These are phyloP conservation scores for Cercis canadensis DNA, from an alignment of 306 rosid species.

Conservation along the genomic window DNA sequence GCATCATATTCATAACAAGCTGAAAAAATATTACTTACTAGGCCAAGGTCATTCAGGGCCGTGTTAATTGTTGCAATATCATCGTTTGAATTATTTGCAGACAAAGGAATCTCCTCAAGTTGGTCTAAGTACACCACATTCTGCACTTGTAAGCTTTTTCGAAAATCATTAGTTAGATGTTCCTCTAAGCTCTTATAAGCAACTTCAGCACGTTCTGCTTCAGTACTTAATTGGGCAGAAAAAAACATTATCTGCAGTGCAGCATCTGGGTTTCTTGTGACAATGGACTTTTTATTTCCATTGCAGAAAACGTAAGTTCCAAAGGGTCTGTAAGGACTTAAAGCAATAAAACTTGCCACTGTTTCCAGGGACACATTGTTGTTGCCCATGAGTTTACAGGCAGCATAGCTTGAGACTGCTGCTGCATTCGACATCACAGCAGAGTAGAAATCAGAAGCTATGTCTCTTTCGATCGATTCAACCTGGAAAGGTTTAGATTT, in stretches of 20 bases:
- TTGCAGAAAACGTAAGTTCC: conserved; percentile 70
- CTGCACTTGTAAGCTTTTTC: conserved; percentile 43
- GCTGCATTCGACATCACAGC: conserved; percentile 63
- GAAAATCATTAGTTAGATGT: conserved; percentile 51
- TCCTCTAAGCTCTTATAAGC: conserved; percentile 50
- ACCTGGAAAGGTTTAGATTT: background rate
- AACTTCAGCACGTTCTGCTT: conserved; percentile 24
- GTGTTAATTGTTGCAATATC: conserved; percentile 27
- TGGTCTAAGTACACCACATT: conserved; percentile 39
- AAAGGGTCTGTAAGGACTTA: conserved; percentile 86
- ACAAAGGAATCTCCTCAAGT: conserved; percentile 53
- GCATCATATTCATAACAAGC: no score
- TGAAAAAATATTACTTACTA: conserved; percentile 48
- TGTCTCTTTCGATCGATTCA: background rate
- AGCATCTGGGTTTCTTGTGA: conserved; percentile 67
- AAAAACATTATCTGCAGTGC: conserved; percentile 69
- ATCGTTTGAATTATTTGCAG: conserved; percentile 33
- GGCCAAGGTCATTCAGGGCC: conserved; percentile 70
- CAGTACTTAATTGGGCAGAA: conserved; percentile 49
- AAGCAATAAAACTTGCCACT: conserved; percentile 46
- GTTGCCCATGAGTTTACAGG: conserved; percentile 75
- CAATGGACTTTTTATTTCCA: conserved; percentile 50
- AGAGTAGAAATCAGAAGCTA: conserved; percentile 38
- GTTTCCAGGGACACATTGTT: conserved; percentile 62
- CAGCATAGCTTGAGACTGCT: conserved; percentile 57